phyloP scores from a whole-genome alignment of 495 filamentous ascomycete species.

The Cetradonia linearis region DNA sequence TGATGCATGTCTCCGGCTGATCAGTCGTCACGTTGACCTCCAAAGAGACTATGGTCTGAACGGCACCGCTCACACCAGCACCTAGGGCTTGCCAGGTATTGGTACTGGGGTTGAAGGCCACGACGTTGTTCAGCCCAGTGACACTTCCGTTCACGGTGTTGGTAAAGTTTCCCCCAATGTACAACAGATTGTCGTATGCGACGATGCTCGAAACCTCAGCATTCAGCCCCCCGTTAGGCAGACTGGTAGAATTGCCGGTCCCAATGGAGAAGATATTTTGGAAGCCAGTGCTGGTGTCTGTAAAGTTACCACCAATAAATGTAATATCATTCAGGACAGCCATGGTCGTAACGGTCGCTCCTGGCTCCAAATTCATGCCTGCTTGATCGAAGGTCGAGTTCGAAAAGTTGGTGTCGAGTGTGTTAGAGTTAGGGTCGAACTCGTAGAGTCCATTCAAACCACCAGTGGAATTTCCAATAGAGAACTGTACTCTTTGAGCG shows the following conservation, averaged over 20 bases:
- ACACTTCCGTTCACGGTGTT: slow-evolving; percentile 53
- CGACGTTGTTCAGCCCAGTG: slow-evolving; percentile 59
- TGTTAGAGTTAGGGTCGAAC: slow-evolving; percentile 57
- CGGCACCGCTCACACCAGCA: slow-evolving; percentile 73
- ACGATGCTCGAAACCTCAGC: slow-evolving; percentile 64
- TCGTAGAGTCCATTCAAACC: slow-evolving; percentile 88
- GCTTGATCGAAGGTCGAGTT: slow-evolving; percentile 65
- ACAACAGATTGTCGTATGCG: slow-evolving; percentile 53
- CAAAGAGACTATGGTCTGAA: slow-evolving; percentile 61
- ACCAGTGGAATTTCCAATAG: slow-evolving; percentile 54
- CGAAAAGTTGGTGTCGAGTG: slow-evolving; percentile 52
- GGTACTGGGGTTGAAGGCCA: slow-evolving; percentile 57
- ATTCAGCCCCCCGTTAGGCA: slow-evolving; percentile 69
- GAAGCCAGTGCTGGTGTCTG: slow-evolving; percentile 39
- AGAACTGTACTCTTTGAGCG: slow-evolving; percentile 75
- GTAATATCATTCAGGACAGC: slow-evolving; percentile 46
- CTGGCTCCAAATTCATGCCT: slow-evolving; percentile 51
- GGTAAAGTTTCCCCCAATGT: slow-evolving; percentile 79
- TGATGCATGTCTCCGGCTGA: slow-evolving; percentile 60
- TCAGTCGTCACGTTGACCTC: slow-evolving; percentile 68
- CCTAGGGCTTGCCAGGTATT: slow-evolving; percentile 72
- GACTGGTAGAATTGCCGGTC: slow-evolving; percentile 47
- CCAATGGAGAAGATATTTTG: slow-evolving; percentile 68
- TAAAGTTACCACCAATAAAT: slow-evolving; percentile 82
- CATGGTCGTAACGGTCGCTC: slow-evolving; percentile 57